Evolutionary conservation across 331 rosid species (phyloP), one percentile per base, ranked within the genome.

Genomic region (Saraca asoca): DNA sequence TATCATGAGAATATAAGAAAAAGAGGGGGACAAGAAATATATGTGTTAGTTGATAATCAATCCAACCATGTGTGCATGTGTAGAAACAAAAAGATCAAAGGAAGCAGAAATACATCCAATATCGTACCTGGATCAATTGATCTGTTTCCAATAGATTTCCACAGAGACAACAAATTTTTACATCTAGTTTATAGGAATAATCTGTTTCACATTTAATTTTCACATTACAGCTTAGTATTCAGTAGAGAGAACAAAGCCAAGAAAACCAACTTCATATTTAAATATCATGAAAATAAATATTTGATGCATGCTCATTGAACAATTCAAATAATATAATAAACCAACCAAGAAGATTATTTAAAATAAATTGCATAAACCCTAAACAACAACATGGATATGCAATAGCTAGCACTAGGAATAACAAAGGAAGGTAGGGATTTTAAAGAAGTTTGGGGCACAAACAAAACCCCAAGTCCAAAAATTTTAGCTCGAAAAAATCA

Each of bases 151-250:
- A 74, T 31, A 62, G 64, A 77, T 66, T 88, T 75, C 97, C 97
- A 50, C 99, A 94, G 37, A 90, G 84, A 80, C 99, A 94, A 38
- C 85, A 97, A 82, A 94, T 70, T 75, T 83, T 90, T 6, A 75
- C 71, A 58, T 69, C 92, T 6, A 83, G 57, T 43, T 75, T 90
- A 74, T 68, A 81, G 75, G 85, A 78, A 20, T 90, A 96, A 4
- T 77, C 97, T 44, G 72, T 69, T 85, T 86, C 97, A 51, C 80
- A 87, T 81, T 85, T 94, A 63, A 73, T 66, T 81, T 88, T 86
- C 74, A 84, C 82, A 78, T 70, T 90, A 75, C 95, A 82, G 66
- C 72, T 79, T 12, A 58, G 69, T 52, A 53, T 58, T 58, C 46
- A 38, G 9, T 31, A 12, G 38, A 66, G 64, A 58, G 16, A 18